phyloP scores from a whole-genome alignment of 768 basidiomycete genomes.

The Phanerochaete sordida region DNA sequence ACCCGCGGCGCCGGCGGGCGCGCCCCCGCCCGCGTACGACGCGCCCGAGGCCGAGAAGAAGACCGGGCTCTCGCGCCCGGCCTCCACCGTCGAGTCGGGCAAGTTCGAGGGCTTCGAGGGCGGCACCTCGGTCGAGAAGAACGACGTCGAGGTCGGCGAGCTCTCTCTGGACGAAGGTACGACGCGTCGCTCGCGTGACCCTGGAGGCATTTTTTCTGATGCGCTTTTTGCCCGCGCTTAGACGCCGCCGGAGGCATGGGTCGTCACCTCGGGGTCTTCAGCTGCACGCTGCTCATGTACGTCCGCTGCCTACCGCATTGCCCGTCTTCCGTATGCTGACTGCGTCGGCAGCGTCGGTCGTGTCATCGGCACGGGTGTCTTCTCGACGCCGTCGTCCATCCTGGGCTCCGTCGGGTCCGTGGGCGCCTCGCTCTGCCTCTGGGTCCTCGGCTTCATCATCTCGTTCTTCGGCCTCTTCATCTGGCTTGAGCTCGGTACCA shows the following conservation, averaged over 20 bases:
- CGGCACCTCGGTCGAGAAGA: not conserved
- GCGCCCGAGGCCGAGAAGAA: not conserved
- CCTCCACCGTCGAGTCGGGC: not conserved
- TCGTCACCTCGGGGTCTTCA: constrained; percentile 51
- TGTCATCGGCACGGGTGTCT: constrained; percentile 62
- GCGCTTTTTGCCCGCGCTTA: constrained; percentile 16
- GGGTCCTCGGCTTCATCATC: constrained; percentile 57
- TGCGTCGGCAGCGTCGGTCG: constrained; percentile 33
- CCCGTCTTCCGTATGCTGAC: not conserved
- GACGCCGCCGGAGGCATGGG: constrained; percentile 54
- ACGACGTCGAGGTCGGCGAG: constrained; percentile 36
- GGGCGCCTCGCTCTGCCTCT: constrained; percentile 61
- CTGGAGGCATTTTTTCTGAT: not conserved
- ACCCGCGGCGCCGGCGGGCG: not conserved
- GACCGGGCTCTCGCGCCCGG: not conserved
- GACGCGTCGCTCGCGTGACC: not conserved
- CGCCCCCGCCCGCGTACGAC: not conserved
- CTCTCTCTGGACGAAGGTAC: constrained; percentile 50
- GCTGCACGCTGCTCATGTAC: constrained; percentile 53
- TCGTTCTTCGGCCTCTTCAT: constrained; percentile 59
- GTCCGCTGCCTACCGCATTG: constrained; percentile 17
- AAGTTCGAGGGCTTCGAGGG: constrained; percentile 1
- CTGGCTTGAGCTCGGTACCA: constrained; percentile 62
- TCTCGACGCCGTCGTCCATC: constrained; percentile 59
- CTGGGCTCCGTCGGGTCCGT: constrained; percentile 53